Percentiles rank a stretch among this genome's conserved stretches.
phyloP scores from a whole-genome alignment of 2,329 filamentous ascomycete genomes.

The Penicillium griseofulvum region DNA sequence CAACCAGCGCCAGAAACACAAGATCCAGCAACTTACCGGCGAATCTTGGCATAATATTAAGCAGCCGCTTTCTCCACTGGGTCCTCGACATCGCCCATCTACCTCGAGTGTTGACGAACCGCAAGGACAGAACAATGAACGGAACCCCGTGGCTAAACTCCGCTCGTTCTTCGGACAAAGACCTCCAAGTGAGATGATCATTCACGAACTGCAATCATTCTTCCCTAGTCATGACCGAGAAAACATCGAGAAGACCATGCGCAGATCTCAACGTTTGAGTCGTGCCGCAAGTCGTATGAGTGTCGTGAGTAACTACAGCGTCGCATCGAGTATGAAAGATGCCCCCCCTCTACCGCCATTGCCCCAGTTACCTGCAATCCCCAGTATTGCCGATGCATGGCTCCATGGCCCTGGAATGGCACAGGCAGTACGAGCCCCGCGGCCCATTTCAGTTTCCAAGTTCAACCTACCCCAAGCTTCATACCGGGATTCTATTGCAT shows the following conservation, averaged over 20 bases:
- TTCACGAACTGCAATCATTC: slow-evolving; percentile 92
- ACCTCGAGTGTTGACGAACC: slow-evolving; percentile 30
- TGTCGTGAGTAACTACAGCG: slow-evolving; percentile 89
- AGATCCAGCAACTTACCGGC: slow-evolving; percentile 84
- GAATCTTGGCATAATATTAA: slow-evolving; percentile 83
- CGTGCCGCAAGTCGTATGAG: slow-evolving; percentile 90
- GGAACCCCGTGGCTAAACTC: slow-evolving; percentile 40
- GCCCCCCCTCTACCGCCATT: slow-evolving; percentile 56
- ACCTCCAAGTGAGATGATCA: slow-evolving; percentile 95
- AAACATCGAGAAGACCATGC: slow-evolving; percentile 92
- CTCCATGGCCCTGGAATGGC: slow-evolving; percentile 56
- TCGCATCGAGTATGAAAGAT: slow-evolving; percentile 87
- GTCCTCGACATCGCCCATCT: slow-evolving; percentile 34
- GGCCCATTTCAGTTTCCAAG: slow-evolving; percentile 60
- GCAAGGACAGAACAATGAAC: slow-evolving; percentile 28
- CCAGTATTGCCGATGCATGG: slow-evolving; percentile 94
- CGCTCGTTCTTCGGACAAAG: slow-evolving; percentile 81
- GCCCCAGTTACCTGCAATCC: slow-evolving; percentile 62
- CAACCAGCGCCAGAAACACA: slow-evolving; percentile 77
- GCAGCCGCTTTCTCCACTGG: slow-evolving; percentile 77
- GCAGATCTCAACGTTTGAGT: slow-evolving; percentile 85
- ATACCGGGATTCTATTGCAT: slow-evolving; percentile 84
- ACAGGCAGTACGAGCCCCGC: slow-evolving; percentile 50
- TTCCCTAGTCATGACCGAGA: slow-evolving; percentile 94
- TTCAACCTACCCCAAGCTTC: slow-evolving; percentile 59